Evolutionary conservation across 257 asterid genomes (phyloP), one percentile per base, ranked within the genome.

Genomic region (Haberlea rhodopensis): DNA sequence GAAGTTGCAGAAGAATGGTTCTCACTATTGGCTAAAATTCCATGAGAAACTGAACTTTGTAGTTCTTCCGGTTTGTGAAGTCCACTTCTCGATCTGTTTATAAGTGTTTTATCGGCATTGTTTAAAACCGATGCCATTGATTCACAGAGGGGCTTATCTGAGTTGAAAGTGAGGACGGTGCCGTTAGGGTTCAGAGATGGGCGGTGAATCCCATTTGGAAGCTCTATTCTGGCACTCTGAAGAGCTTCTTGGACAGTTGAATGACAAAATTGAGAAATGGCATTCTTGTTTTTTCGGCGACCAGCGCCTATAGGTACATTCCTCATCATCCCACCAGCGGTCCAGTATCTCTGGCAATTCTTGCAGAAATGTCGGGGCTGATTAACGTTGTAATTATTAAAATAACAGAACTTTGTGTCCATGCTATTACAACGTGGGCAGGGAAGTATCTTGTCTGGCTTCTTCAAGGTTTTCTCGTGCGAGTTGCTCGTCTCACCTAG

Each of bases 281-380:
- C 49, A 4, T 43, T 43, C 81, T 85, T 88, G 53, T 81, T 64
- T 46, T 88, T 88, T 24, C 96, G 88, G 62, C 95, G 89, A 37
- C 96, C 95, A 48, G 96, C 96, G 25, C 96, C 96, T 31, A 88
- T 78, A 40, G 92, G 96, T 7, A 88, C 96, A 66, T 86, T 86
- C 29, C 96, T 80, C 22, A 89, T 87, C 58, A 90, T 88, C 0
- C 96, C 96, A 6, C 96, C 95, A 65, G 95, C 96, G 13, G 96
- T 89, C 96, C 96, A 89, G 70, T 89, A 89, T 61, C 96, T 72
- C 67, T 88, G 95, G 70, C 96, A 88, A 32, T 89, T 87, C 76
- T 82, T 84, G 62, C 96, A 89, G 53, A 84, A 89, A 83, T 89
- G 96, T 37, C 96, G 66, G 9, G 96, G 96, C 70, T 89, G 96